These are phyloP conservation scores for Rhizophagus clarus DNA, from an alignment of 192 early-diverging fungal species.

Conservation along the genomic window DNA sequence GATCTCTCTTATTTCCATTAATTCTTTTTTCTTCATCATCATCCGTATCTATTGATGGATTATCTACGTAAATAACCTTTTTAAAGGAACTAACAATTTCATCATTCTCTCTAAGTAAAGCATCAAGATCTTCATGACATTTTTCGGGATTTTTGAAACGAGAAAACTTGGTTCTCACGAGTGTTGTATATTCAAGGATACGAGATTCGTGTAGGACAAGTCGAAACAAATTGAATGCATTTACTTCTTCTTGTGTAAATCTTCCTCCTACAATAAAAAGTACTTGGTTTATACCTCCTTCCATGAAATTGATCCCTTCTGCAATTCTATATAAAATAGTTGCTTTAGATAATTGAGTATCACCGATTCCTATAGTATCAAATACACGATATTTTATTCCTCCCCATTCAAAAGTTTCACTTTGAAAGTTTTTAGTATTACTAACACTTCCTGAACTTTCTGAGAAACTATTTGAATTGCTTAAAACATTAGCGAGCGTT, in stretches of 20 bases:
- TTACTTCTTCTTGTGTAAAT: slow-evolving; percentile 7
- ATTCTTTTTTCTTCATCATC: neutral
- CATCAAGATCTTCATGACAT: neutral
- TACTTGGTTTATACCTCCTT: slow-evolving; percentile 21
- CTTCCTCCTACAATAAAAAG: slow-evolving; percentile 6
- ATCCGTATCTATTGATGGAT: neutral
- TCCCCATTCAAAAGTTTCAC: neutral
- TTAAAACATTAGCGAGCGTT: neutral
- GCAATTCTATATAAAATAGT: neutral
- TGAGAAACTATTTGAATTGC: neutral
- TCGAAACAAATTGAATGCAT: neutral
- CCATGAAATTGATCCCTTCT: neutral
- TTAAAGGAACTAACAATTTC: neutral
- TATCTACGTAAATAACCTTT: neutral
- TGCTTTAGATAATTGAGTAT: neutral
- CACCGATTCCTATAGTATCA: slow-evolving; percentile 16
- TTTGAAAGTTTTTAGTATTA: neutral
- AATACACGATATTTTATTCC: slow-evolving; percentile 11
- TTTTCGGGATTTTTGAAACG: neutral
- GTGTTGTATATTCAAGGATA: neutral
- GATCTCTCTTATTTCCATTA: neutral
- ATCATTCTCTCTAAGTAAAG: no score
- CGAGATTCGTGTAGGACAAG: neutral
- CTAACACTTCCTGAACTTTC: slow-evolving; percentile 2
- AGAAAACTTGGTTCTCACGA: slow-evolving; percentile 7